Evolutionary conservation across 495 filamentous ascomycete genomes (phyloP), one percentile per base, ranked within the genome.

Genomic region (Collariella sp.): DNA sequence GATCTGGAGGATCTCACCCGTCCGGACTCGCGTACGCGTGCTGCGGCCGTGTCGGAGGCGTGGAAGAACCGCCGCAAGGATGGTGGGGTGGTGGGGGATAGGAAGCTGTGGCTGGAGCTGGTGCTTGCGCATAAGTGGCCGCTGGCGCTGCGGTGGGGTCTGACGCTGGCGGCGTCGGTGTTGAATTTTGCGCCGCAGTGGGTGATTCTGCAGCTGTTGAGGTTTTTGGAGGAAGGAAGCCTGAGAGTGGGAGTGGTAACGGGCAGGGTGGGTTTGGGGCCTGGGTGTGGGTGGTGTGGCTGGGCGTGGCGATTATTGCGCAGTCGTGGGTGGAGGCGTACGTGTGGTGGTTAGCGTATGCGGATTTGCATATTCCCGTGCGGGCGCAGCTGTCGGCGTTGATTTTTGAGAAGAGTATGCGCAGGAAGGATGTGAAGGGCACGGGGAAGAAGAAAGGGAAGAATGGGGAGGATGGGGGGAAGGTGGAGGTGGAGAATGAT

Each of bases 401-500:
- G 18, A 78, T 91, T 10, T 91, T 91, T 56, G 77, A 81, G 38
- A 93, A 94, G 65, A 77, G 86, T 0, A 84, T 88, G 81, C 80
- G 84, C 24, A 78, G 83, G 35, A 94, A 93, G 60, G 87, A 94
- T 65, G 80, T 86, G 23, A 91, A 75, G 54, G 68, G 67, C 7
- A 65, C 60, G 1, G 62, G 40, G n/a, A 65, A 58, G 45, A 39
- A 55, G 23, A 62, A 56, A 36, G 66, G 69, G 50, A 71, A 68
- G 38, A 44, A 46, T 7, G 43, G 51, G 16, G 35, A 57, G 7
- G 54, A 56, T 7, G 59, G 40, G 59, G 56, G 65, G 63, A 45
- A 36, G 11, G 29, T 19, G 5, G 47, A 73, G 4, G 75, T 76
- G 15, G 76, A 80, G 5, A 82, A 83, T 31, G 75, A 79, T 7